Evolutionary conservation across 2,329 filamentous ascomycete genomes (phyloP), one percentile per base, ranked within the genome.

Genomic region (Alternaria sp.): DNA sequence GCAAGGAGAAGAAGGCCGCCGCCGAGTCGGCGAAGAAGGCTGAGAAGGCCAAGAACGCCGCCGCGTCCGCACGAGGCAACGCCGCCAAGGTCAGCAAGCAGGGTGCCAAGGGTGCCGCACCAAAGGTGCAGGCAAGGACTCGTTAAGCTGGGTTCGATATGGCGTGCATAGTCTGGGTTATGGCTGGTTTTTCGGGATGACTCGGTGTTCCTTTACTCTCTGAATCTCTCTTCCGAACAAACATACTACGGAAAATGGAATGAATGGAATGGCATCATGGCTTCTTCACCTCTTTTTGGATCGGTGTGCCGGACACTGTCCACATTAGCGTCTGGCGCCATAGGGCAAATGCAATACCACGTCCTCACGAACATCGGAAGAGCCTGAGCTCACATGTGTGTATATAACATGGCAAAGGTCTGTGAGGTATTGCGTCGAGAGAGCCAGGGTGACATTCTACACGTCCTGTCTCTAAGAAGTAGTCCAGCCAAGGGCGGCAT

Each of bases 1-100:
- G 90, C 87, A 99, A 99, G 92, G 94, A 97, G 84, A 97, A 98
- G 93, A 97, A 96, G 89, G 86, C 90, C 74, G 93, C 90, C 70
- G 88, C 89, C 69, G 90, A 93, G 85, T 92, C 89, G 83, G 90
- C 89, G 84, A 99, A 98, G 93, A 99, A 98, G 92, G 92, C 93
- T 65, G 94, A 98, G 86, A 99, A 99, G 93, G 96, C 96, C 79
- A 98, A 98, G 92, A 87, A 78, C 80, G 94, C 94, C 73, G 88
- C 91, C 75, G 79, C 75, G 68, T 88, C 90, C 74, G 85, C 90
- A 82, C 91, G 92, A 86, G 94, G 93, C 81, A 89, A 93, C 86
- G 87, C 88, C 74, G 83, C 85, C 79, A 90, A 92, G 84, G 92
- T 97, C 83, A 94, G 93, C 90, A 99, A 99, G 92, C 93, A 97